Percentiles rank a stretch among this genome's conserved stretches.
Conservation (phyloP, 2,329 filamentous ascomycete species). For the Colletotrichum melonis region DNA sequence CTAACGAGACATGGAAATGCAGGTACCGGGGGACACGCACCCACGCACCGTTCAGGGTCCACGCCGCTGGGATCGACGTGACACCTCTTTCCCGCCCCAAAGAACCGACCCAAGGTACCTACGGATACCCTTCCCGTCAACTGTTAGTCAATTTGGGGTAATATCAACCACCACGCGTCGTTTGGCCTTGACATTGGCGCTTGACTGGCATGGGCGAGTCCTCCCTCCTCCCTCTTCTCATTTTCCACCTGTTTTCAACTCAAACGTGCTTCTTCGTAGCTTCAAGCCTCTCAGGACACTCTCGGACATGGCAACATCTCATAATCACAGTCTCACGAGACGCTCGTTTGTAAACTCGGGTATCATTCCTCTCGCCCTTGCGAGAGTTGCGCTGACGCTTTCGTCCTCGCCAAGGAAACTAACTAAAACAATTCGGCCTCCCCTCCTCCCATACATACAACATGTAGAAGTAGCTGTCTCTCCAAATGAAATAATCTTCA, state of each 20-base stretch:
- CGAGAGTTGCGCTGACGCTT: constrained; percentile 20
- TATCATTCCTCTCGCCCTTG: constrained; percentile 35
- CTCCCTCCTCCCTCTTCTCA: neutral
- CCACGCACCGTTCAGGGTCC: constrained; percentile 16
- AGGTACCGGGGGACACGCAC: constrained; percentile 7
- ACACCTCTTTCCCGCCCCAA: neutral
- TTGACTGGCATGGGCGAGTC: neutral
- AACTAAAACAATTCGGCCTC: constrained; percentile 12
- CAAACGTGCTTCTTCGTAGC: neutral
- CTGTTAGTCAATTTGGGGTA: neutral
- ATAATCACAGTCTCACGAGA: neutral
- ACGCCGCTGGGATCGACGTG: constrained; percentile 31
- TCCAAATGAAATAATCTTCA: constrained; percentile 3
- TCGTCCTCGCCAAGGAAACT: constrained; percentile 16
- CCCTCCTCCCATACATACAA: neutral
- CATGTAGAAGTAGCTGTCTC: neutral
- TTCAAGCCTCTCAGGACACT: neutral
- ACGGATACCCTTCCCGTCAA: neutral
- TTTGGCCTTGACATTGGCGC: neutral
- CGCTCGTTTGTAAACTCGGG: constrained; percentile 16
- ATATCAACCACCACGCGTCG: neutral
- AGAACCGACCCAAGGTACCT: too few relatives aligned
- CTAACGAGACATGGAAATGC: constrained; percentile 35
- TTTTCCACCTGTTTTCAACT: neutral
- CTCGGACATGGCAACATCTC: neutral